Conservation (phyloP, 2,329 filamentous ascomycete species). For the Stachybotrys echinatus region DNA sequence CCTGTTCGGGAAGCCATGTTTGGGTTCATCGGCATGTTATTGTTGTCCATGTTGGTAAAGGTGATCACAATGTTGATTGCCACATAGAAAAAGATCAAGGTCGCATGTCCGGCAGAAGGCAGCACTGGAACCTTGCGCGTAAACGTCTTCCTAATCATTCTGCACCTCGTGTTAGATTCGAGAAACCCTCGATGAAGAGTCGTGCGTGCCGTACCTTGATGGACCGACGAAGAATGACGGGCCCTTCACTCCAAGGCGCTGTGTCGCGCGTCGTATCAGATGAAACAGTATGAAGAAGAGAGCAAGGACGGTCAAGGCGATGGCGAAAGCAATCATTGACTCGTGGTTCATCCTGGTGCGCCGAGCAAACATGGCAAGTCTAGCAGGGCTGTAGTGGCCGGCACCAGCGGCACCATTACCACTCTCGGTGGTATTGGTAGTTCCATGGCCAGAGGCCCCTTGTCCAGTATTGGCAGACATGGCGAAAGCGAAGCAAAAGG, state of each 20-base stretch:
- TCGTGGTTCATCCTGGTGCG: slow-evolving; percentile 18
- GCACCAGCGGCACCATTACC: too few relatives aligned
- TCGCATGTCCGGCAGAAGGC: slow-evolving; percentile 26
- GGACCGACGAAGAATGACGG: slow-evolving; percentile 3
- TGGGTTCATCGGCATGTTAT: slow-evolving; percentile 18
- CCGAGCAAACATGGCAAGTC: slow-evolving; percentile 13
- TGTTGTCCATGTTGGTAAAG: slow-evolving; percentile 27
- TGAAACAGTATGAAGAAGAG: slow-evolving; percentile 7
- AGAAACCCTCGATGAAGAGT: too few relatives aligned
- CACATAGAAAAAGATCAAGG: slow-evolving; percentile 21
- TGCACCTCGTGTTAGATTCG: too few relatives aligned
- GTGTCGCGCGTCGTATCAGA: slow-evolving; percentile 8
- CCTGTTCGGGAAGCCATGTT: slow-evolving; percentile 32
- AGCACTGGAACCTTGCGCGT: slow-evolving; percentile 15
- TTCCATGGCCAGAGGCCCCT: too few relatives aligned
- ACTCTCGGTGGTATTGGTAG: neutral
- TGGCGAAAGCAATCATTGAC: slow-evolving; percentile 15
- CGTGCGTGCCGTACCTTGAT: slow-evolving; percentile 12
- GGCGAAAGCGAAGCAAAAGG: neutral
- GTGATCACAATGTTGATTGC: slow-evolving; percentile 25
- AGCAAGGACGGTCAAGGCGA: slow-evolving; percentile 9
- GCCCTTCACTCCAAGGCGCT: slow-evolving; percentile 4
- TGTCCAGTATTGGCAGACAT: neutral
- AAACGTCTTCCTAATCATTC: neutral
- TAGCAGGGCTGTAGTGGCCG: neutral